Evolutionary conservation across 495 filamentous ascomycete species (phyloP).

Genomic region (Pyronema omphalodes): DNA sequence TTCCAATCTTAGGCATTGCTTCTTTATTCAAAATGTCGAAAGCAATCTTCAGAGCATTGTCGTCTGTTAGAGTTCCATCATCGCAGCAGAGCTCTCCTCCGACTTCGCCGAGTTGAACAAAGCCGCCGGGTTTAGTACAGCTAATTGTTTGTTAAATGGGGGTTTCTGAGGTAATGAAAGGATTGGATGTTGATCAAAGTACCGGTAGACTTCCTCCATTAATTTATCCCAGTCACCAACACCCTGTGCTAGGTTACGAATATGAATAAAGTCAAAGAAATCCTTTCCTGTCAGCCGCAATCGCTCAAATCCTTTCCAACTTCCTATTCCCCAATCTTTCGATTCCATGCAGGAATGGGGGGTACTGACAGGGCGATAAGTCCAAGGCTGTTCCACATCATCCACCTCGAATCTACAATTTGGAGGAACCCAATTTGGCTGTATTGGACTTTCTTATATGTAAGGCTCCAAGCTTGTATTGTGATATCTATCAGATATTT

Average conservation of each 20-base stretch:
- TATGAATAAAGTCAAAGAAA: conserved; percentile 29
- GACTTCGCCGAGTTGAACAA: conserved; percentile 39
- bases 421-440: conserved; percentile 31
- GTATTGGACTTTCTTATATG: conserved; percentile 26
- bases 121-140: conserved; percentile 36
- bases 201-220: conserved; percentile 3
- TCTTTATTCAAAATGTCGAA: not conserved
- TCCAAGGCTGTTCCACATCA: conserved; percentile 33
- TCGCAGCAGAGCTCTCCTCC: conserved; percentile 1
- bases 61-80: not conserved
- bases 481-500: not conserved
- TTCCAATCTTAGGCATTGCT: not conserved
- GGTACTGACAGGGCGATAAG: conserved; percentile 28
- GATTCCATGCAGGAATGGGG: too few species aligned
- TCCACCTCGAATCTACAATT: conserved; percentile 34
- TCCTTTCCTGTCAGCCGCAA: conserved; percentile 1
- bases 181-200: too few species aligned
- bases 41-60: not conserved
- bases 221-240: conserved; percentile 25
- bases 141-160: too few species aligned
- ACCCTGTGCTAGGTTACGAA: conserved; percentile 23
- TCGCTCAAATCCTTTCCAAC: too few species aligned
- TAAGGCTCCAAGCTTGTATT: not conserved
- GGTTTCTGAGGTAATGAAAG: too few species aligned
- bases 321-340: too few species aligned